phyloP scores from a whole-genome alignment of 768 basidiomycete species.

The Nidularia pulvinata region DNA sequence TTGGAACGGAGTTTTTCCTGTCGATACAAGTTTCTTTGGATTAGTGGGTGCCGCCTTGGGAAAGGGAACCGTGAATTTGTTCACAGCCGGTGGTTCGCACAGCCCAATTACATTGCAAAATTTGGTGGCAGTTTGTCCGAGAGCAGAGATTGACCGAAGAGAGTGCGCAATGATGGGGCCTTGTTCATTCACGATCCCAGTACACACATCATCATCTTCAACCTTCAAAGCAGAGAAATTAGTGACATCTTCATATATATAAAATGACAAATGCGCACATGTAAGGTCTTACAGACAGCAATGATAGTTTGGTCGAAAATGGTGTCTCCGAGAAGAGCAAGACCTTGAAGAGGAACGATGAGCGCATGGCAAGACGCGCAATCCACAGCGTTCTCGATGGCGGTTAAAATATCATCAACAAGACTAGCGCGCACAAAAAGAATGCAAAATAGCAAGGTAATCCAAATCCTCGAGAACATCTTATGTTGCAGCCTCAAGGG shows the following conservation, averaged over 20 bases:
- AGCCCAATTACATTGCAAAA: constrained; percentile 59
- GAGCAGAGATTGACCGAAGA: constrained; percentile 44
- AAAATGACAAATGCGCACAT: constrained; percentile 20
- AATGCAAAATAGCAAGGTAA: background rate
- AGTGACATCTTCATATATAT: background rate
- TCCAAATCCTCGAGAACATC: background rate
- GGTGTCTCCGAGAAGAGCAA: constrained; percentile 48
- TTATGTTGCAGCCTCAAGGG: too few species aligned
- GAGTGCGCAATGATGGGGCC: constrained; percentile 60
- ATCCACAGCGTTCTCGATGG: constrained; percentile 41
- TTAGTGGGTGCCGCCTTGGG: constrained; percentile 36
- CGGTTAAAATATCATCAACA: constrained; percentile 37
- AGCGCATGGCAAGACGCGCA: constrained; percentile 54
- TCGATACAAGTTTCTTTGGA: constrained; percentile 28
- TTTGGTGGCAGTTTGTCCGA: constrained; percentile 47
- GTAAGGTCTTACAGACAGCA: constrained; percentile 39
- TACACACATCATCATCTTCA: constrained; percentile 58
- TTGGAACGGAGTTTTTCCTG: constrained; percentile 44
- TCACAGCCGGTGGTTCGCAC: constrained; percentile 48
- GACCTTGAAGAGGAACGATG: constrained; percentile 39
- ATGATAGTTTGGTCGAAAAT: constrained; percentile 41
- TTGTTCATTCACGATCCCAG: constrained; percentile 45
- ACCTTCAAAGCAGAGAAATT: constrained; percentile 23
- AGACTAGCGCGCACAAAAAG: constrained; percentile 17
- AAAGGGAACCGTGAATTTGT: constrained; percentile 39